phyloP scores from a whole-genome alignment of 2,329 filamentous ascomycete species.

The Leptographium flavum region DNA sequence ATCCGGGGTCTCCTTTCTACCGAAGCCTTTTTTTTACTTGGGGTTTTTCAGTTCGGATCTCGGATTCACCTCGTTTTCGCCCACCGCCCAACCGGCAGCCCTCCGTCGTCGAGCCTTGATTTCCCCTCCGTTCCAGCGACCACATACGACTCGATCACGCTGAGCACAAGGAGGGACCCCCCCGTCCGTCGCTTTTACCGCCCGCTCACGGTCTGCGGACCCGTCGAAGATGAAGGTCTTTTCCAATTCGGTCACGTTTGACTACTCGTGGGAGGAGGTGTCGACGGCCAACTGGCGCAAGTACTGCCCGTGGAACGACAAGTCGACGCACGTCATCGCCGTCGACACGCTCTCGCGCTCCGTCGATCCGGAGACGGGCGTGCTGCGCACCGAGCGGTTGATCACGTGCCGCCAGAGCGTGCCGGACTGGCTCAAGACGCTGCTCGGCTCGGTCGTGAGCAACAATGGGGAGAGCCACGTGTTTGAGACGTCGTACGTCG shows the following conservation, averaged over 20 bases:
- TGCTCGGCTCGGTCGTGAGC: conserved; percentile 54
- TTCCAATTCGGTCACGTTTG: conserved; percentile 73
- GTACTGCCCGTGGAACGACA: conserved; percentile 98
- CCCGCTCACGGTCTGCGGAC: neutral
- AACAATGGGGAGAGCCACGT: conserved; percentile 62
- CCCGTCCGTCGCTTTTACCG: too few species aligned
- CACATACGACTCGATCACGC: too few species aligned
- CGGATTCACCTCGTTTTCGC: neutral
- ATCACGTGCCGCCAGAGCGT: conserved; percentile 50
- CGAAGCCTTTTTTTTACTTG: neutral
- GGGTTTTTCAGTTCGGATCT: too few species aligned
- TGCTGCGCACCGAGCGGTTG: conserved; percentile 46
- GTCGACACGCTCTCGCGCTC: conserved; percentile 78
- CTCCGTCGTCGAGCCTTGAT: too few species aligned
- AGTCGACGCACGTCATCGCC: conserved; percentile 89
- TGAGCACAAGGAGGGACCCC: too few species aligned
- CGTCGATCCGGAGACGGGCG: conserved; percentile 41
- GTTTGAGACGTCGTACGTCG: conserved; percentile 92
- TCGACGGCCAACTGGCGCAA: conserved; percentile 97
- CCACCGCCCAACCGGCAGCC: too few species aligned
- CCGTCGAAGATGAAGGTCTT: conserved; percentile 74
- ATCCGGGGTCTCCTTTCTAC: too few species aligned
- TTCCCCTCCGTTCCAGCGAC: too few species aligned
- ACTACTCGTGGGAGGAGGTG: conserved; percentile 98
- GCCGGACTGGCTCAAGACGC: conserved; percentile 64